Evolutionary conservation across 352 stramenopile genomes (phyloP), one percentile per base, ranked within the genome.

Genomic region (Phytophthora macrochlamydospora): DNA sequence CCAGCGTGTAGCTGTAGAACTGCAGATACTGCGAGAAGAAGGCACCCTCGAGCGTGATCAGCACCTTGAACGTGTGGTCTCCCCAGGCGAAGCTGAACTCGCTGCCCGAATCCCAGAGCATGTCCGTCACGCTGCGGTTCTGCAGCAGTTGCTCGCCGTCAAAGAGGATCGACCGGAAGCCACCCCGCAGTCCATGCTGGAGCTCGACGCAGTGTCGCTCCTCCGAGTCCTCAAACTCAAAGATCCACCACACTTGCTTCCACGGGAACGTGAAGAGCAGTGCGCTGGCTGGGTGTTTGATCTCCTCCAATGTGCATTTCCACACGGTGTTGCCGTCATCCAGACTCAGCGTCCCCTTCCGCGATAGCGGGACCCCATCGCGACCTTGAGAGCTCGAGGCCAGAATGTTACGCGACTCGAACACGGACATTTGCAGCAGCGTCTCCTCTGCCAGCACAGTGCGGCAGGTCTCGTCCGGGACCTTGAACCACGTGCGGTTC

Each of bases 241-340:
- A 86, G 52, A 92, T 83, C 87, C 87, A 94, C 87, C 87, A 94
- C 42, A 93, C 70, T 56, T 94, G 87, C 58, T 94, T 94, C 87
- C 87, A 94, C 45, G 87, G 87, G 57, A 94, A 94, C 35, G 87
- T 94, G 57, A 92, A 91, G 51, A 94, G 51, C 13, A 94, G 62
- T 14, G 87, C 83, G 31, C 84, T 93, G 24, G 84, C 84, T 1
- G 83, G 59, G 55, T 94, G 87, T 62, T 94, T 94, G 65, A 94
- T 94, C 69, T 94, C 87, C 56, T 94, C 87, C 33, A 94, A 59
- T 24, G 73, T 87, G 33, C 81, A 89, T 35, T 84, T 82, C 78
- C 82, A 91, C 52, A 79, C 72, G 2, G 70, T 78, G 7, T 69
- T 67, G 7, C 80, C 82, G 37, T 87, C 65, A 6, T 89, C 65